phyloP scores from a whole-genome alignment of 2,329 filamentous ascomycete genomes.

The Fusarium mangiferae region DNA sequence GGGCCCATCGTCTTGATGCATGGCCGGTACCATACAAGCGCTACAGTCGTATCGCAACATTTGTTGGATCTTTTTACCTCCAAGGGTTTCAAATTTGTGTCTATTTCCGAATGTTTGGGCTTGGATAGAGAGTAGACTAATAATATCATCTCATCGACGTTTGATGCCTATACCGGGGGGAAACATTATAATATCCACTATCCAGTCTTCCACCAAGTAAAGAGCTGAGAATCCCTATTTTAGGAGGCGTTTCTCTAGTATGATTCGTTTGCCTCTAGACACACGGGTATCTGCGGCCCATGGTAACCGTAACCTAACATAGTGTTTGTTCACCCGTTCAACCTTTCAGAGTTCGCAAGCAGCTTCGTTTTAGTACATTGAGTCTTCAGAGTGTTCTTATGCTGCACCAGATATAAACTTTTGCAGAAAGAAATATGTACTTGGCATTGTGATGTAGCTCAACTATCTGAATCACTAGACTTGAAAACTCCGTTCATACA shows the following conservation, averaged over 20 bases:
- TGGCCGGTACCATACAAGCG: neutral
- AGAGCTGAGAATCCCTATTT: neutral
- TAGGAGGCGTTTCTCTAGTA: neutral
- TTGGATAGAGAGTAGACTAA: neutral
- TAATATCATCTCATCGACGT: neutral
- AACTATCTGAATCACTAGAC: neutral
- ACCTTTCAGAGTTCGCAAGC: neutral
- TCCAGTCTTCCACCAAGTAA: no score
- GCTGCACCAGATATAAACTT: fast-evolving
- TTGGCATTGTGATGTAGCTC: neutral
- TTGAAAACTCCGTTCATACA: neutral
- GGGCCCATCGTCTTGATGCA: neutral
- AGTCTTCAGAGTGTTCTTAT: no score
- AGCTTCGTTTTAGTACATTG: neutral
- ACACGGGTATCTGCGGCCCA: neutral
- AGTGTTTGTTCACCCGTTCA: neutral
- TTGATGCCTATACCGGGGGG: neutral
- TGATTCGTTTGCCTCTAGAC: neutral
- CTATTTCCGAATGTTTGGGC: neutral
- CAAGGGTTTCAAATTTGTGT: neutral
- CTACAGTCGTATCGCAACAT: neutral
- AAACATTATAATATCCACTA: no score
- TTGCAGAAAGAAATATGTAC: neutral
- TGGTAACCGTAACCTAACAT: neutral
- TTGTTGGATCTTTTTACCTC: neutral